phyloP scores from a whole-genome alignment of 805 yeast species.

The Ogataea paradorogensis region DNA sequence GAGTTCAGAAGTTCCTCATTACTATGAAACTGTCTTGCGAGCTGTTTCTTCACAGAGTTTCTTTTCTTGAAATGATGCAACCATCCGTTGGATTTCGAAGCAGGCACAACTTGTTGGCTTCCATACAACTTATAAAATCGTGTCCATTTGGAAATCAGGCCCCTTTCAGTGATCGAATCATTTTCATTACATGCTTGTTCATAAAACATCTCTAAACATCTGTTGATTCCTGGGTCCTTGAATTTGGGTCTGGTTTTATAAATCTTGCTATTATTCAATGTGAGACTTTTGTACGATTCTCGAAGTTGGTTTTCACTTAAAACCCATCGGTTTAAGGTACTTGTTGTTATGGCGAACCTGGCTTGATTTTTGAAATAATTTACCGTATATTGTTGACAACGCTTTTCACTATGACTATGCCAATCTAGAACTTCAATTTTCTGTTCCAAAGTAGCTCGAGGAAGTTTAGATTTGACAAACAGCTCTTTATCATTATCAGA shows the following conservation, averaged over 20 bases:
- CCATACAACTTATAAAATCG: conserved; percentile 22
- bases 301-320: conserved; percentile 33
- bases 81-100: conserved; percentile 40
- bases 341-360: conserved; percentile 36
- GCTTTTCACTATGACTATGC: conserved; percentile 31
- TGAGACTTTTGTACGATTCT: conserved; percentile 26
- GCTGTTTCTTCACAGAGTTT: conserved; percentile 27
- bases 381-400: conserved; percentile 36
- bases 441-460: conserved; percentile 38
- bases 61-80: conserved; percentile 37
- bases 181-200: conserved; percentile 36
- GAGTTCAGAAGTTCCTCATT: conserved; percentile 15
- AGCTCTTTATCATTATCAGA: neutral
- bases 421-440: conserved; percentile 37
- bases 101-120: conserved; percentile 1
- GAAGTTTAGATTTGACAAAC: conserved; percentile 16
- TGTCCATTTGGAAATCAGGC: conserved; percentile 33
- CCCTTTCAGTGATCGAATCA: conserved; percentile 28
- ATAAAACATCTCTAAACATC: conserved; percentile 36
- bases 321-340: conserved; percentile 41
- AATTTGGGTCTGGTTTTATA: conserved; percentile 34
- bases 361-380: conserved; percentile 30
- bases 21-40: conserved; percentile 28
- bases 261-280: conserved; percentile 26
- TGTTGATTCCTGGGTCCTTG: conserved; percentile 33